Base-by-base conservation (phyloP, 768 basidiomycete genomes). In the Cytidiella melzeri region DNA sequence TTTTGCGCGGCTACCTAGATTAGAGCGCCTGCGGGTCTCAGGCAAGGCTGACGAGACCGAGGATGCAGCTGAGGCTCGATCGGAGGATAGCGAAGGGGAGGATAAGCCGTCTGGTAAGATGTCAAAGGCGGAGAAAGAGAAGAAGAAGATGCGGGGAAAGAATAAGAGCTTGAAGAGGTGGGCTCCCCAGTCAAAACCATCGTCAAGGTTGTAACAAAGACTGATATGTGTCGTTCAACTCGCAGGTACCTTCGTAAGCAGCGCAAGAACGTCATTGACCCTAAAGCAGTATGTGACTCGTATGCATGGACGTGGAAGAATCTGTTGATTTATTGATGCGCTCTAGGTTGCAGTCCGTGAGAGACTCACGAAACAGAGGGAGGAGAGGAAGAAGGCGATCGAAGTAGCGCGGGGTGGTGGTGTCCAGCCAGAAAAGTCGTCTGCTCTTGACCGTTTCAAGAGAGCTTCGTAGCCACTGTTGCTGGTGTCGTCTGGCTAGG, bases 231-330 rank as follows among this genome's bases (percentile, higher is more conserved):
- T n/a, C n/a, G n/a, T n/a, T n/a, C 12, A 4, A 23, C 1, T 41
- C 11, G 23, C 44, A 80, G 77, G 41, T 87, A 81, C 64, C 65
- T 96, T 54, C 77, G 89, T 59, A 96, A 93, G 72, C 88, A 95
- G 67, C 81, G 91, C 64, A 92, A 94, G 73, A 96, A 97, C 60
- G 89, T 97, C 42, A 80, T 97, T 54, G 93, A 97, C 63, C 90
- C 91, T 20, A 74, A 77, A 20, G 74, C 78, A 20, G 87, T 89
- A 48, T 47, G 77, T 70, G 41, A 24, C 7, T 13, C 36, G 4
- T 5, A 11, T 24, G 26, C 24, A 57, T 47, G 57, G 30, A 23
- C n/a, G n/a, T n/a, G 25, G 9, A 9, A 10, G 43, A 44, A 11
- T 13, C 28, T 6, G 6, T 9, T 24, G n/a, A n/a, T n/a, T n/a